These are phyloP conservation scores for Schizothecium vesticola DNA, from an alignment of 495 filamentous ascomycete species.

Conservation along the genomic window DNA sequence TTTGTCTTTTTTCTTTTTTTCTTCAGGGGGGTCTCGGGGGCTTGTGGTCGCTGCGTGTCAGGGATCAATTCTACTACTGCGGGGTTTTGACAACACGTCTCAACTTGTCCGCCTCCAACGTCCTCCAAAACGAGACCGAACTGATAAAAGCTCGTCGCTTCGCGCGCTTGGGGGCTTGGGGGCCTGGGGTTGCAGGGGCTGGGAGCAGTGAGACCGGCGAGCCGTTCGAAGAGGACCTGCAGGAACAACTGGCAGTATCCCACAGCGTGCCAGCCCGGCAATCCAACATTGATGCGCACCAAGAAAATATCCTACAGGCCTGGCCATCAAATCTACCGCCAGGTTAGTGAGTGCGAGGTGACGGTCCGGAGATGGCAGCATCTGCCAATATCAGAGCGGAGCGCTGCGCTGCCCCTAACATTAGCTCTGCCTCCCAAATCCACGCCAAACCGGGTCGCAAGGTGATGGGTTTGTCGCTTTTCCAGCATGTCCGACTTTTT, in stretches of 20 bases:
- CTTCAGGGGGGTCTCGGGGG: neutral
- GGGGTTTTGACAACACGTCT: neutral
- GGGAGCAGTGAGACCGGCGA: neutral
- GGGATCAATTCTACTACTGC: no score
- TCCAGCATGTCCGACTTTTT: neutral
- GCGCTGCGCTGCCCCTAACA: neutral
- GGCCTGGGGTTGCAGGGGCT: neutral
- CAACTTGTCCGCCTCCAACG: neutral
- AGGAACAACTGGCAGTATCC: neutral
- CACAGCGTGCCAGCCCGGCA: neutral
- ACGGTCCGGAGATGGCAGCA: neutral
- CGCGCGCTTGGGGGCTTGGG: constrained; percentile 6
- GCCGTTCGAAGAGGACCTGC: neutral
- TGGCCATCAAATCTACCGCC: neutral
- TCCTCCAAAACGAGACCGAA: neutral
- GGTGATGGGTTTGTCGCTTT: neutral
- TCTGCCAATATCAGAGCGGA: neutral
- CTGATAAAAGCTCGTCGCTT: neutral
- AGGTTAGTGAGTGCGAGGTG: neutral
- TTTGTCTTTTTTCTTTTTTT: constrained; percentile 9
- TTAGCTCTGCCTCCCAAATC: neutral
- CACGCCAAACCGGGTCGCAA: neutral
- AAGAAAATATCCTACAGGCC: neutral
- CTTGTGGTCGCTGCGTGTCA: neutral
- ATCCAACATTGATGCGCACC: neutral